These are phyloP conservation scores for Paulownia fortunei DNA, from an alignment of 257 asterid genomes.

Conservation along the genomic window DNA sequence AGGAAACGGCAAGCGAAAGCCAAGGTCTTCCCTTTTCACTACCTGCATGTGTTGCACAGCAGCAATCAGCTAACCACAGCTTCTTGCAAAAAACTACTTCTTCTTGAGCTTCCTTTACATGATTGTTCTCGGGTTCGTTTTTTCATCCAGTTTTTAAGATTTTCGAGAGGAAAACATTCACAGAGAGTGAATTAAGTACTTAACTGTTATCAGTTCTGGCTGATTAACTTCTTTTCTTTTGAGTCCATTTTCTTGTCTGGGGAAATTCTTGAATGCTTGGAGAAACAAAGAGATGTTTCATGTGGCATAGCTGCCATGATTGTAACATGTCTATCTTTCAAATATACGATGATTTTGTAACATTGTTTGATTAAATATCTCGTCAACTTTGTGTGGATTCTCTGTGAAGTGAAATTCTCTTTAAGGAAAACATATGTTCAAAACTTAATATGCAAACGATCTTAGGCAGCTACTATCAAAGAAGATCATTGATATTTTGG, in stretches of 20 bases:
- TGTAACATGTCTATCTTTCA: slow-evolving; percentile 8
- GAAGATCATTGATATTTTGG: no score
- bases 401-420: neutral
- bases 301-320: slow-evolving; percentile 19
- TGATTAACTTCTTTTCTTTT: neutral
- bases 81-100: neutral
- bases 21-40: slow-evolving; percentile 67
- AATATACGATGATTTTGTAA: slow-evolving; percentile 2
- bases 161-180: slow-evolving; percentile 17
- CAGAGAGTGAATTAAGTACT: neutral
- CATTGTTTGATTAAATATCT: neutral
- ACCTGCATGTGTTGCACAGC: slow-evolving; percentile 83
- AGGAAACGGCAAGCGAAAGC: slow-evolving; percentile 47
- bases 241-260: slow-evolving; percentile 28
- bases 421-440: neutral
- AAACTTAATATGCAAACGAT: no score
- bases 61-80: slow-evolving; percentile 37
- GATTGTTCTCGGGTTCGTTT: slow-evolving; percentile 15
- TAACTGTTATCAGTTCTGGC: neutral
- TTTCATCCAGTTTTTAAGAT: neutral
- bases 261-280: slow-evolving; percentile 25
- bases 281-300: slow-evolving; percentile 3
- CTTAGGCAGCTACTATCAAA: no score
- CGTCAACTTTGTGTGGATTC: neutral
- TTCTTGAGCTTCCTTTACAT: slow-evolving; percentile 4